Evolutionary conservation across 2,329 filamentous ascomycete genomes (phyloP).

Genomic region (Phaeoacremonium minimum): DNA sequence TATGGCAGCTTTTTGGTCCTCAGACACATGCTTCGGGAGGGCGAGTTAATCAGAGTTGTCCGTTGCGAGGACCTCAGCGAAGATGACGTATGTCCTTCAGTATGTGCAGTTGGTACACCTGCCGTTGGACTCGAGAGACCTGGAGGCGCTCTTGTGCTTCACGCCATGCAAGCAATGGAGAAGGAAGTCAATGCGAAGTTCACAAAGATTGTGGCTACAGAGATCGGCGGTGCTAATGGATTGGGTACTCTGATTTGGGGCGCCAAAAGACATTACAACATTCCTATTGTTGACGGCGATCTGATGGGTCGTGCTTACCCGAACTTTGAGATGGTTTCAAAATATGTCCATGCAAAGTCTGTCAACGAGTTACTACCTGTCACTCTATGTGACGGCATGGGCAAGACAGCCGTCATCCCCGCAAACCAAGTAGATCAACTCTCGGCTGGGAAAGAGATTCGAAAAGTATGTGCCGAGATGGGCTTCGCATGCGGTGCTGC

Average conservation of each 20-base stretch:
- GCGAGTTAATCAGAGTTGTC: conserved; percentile 13
- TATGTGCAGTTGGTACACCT: conserved; percentile 14
- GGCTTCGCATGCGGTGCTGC: conserved; percentile 25
- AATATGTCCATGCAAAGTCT: conserved; percentile 21
- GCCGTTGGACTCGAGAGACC: conserved; percentile 14
- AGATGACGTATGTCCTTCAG: conserved; percentile 13
- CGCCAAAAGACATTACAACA: conserved; percentile 27
- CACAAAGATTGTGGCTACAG: conserved; percentile 37
- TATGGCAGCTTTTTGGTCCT: conserved; percentile 15
- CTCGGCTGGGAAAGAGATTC: conserved; percentile 14
- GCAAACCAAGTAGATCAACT: conserved; percentile 13
- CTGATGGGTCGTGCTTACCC: conserved; percentile 21
- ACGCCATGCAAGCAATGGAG: not conserved
- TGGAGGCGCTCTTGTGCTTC: not conserved
- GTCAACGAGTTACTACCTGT: conserved; percentile 20
- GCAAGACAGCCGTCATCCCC: conserved; percentile 14
- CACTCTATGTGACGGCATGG: conserved; percentile 16
- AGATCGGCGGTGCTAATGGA: conserved; percentile 52
- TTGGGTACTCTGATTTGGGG: conserved; percentile 32
- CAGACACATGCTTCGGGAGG: conserved; percentile 12
- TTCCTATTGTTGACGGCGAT: conserved; percentile 26
- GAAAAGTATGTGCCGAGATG: conserved; percentile 19
- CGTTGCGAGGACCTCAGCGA: conserved; percentile 13
- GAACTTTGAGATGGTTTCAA: conserved; percentile 20
- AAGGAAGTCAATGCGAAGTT: conserved; percentile 18